Conservation (phyloP, 208 protist genomes). For the Trypanosomatidae sp. region DNA sequence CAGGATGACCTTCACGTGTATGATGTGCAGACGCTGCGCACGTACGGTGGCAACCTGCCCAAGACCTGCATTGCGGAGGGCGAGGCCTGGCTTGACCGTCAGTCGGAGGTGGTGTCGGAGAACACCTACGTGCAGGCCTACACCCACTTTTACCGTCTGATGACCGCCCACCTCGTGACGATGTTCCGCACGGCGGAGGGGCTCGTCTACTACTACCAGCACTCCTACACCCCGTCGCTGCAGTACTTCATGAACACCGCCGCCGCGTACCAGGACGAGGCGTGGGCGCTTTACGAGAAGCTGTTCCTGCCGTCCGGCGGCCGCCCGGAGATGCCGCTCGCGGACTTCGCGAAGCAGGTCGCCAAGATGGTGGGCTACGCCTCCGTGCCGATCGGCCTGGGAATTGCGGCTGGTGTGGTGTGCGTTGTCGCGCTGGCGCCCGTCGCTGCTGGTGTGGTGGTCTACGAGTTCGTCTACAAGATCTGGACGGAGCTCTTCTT, state of each 20-base stretch:
- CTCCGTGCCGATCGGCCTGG: constrained; percentile 33
- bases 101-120: constrained; percentile 5
- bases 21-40: constrained; percentile 25
- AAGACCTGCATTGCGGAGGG: constrained; percentile 47
- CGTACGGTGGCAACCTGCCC: constrained; percentile 38
- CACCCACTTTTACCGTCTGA: constrained; percentile 26
- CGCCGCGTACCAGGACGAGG: constrained; percentile 30
- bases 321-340: constrained; percentile 10
- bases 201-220: constrained; percentile 25
- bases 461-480: constrained; percentile 51
- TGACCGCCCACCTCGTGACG: constrained; percentile 23
- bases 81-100: constrained; percentile 12
- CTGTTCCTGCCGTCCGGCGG: constrained; percentile 8
- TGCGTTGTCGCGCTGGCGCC: constrained; percentile 34
- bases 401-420: constrained; percentile 24
- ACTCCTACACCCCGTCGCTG: constrained; percentile 24
- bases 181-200: constrained; percentile 29
- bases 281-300: constrained; percentile 20
- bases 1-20: constrained; percentile 25
- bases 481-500: constrained; percentile 69
- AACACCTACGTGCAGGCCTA: constrained; percentile 24
- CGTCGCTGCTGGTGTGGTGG: constrained; percentile 32
- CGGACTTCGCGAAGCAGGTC: constrained; percentile 20
- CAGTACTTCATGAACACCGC: too few species aligned
- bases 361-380: constrained; percentile 26